Evolutionary conservation across 2,329 filamentous ascomycete species (phyloP), one percentile per base, ranked within the genome.

Genomic region (Metarhizium brunneum): DNA sequence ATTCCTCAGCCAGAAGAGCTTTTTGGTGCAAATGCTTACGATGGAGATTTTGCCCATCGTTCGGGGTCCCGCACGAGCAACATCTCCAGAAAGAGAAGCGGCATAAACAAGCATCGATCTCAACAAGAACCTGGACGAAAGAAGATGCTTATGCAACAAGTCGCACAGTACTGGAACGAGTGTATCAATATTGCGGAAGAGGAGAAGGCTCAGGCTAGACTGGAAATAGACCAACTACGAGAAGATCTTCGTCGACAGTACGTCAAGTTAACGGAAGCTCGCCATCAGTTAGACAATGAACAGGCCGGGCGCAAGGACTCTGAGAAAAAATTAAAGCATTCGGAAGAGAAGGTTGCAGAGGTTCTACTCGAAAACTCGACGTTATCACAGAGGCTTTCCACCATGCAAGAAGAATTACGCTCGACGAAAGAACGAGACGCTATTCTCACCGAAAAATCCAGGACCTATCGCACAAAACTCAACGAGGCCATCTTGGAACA

Each of bases 401-500:
- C 62, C 1, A 63, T 70, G 2, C 64, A 64, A 4, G 57, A 62
- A 1, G 61, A 66, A 8, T 43, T 71, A 1, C 52, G 58, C 13
- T 54, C 61, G 6, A 63, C 65, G 11, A 62, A 64, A n/a, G 52
- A 62, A 18, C 58, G 59, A 50, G 56, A 54, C 1, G 52, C 52
- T 14, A 51, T 49, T 5, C 43, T 68, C 10, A 57, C 71, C 50
- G 68, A 70, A 10, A 77, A 69, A 55, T 62, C 69, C 47, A 64
- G 63, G 6, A 60, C 60, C 1, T 73, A 69, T 56, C 71, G 65
- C 54, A 59, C 62, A 3, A 72, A 71, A 16, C 62, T 81, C n/a
- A 77, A 79, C 54, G 66, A 73, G 50, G 73, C 74, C 1, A 73
- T 75, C 8, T 57, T 61, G 2, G 77, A 81, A 56, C 77, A 81